phyloP scores from a whole-genome alignment of 78 protist genomes.

The Planoprotostelium fungivorum region DNA sequence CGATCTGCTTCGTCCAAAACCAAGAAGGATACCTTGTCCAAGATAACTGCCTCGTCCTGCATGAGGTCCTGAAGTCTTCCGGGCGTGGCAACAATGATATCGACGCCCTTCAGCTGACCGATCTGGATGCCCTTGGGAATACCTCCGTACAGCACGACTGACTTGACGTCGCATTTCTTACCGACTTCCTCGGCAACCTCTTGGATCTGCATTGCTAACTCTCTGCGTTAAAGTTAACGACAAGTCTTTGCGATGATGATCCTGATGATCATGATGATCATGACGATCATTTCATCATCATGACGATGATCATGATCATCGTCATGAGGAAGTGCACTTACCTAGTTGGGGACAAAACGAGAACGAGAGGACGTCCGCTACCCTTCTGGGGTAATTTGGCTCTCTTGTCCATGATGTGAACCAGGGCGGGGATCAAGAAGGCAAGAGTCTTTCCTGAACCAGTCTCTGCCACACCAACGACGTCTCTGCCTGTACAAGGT shows the following conservation, averaged over 20 bases:
- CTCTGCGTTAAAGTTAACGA: no score
- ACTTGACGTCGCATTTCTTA: conserved; percentile 23
- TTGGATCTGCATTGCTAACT: conserved; percentile 82
- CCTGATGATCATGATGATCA: no score
- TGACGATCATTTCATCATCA: no score
- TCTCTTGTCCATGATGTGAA: conserved; percentile 63
- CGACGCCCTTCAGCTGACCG: conserved; percentile 59
- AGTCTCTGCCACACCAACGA: conserved; percentile 92
- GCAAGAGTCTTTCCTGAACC: conserved; percentile 97
- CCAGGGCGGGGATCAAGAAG: conserved; percentile 86
- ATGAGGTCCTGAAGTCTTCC: conserved; percentile 97
- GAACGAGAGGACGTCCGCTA: conserved; percentile 69
- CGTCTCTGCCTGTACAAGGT: conserved; percentile 68
- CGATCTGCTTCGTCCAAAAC: conserved; percentile 98
- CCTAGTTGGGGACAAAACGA: conserved; percentile 72
- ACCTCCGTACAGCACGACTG: conserved; percentile 95
- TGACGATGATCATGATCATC: not conserved
- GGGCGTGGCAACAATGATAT: conserved; percentile 97
- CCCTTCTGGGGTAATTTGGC: conserved; percentile 39
- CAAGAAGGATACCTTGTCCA: conserved; percentile 91
- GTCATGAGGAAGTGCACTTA: not conserved
- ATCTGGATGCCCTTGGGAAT: conserved; percentile 76
- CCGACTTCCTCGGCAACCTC: conserved; percentile 70
- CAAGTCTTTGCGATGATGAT: no score
- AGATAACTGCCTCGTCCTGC: conserved; percentile 50